A percentile compares a stretch with the other conserved stretches of the same genome.
Evolutionary conservation across 495 filamentous ascomycete genomes (phyloP).

Genomic region (Chaetomium cochliodes): DNA sequence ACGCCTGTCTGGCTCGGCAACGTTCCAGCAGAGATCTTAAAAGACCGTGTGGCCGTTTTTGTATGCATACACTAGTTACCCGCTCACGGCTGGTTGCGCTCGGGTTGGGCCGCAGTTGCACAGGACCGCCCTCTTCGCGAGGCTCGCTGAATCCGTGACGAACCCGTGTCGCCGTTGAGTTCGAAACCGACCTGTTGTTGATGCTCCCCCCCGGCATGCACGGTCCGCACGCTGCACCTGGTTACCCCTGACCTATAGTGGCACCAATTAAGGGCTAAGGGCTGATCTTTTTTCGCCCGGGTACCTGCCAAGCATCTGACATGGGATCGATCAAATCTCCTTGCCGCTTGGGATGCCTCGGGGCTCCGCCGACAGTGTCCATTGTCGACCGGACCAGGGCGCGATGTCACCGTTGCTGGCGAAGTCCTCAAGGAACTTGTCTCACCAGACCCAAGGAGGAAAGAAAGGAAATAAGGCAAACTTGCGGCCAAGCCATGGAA

Average conservation of each 20-base stretch:
- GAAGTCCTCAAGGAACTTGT: conserved; percentile 20
- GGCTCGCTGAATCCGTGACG: neutral
- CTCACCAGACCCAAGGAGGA: conserved; percentile 28
- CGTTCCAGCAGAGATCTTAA: conserved; percentile 4
- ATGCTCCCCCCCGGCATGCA: neutral
- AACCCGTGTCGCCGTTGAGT: neutral
- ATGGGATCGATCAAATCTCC: conserved; percentile 29
- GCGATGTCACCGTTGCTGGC: conserved; percentile 31
- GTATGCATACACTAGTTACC: neutral
- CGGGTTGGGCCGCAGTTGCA: conserved; percentile 7
- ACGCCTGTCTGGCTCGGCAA: conserved; percentile 11
- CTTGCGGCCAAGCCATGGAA: neutral
- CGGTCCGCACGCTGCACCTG: conserved; percentile 20
- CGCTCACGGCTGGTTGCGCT: conserved; percentile 1
- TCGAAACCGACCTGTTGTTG: neutral
- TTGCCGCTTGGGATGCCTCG: conserved; percentile 23
- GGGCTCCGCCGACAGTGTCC: neutral
- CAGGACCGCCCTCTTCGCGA: neutral
- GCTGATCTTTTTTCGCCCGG: conserved; percentile 18
- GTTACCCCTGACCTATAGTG: conserved; percentile 31
- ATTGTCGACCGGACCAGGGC: conserved; percentile 25
- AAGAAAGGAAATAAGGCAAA: neutral
- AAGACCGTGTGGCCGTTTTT: neutral
- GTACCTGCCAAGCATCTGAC: conserved; percentile 27
- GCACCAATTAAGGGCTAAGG: conserved; percentile 29